Conservation (phyloP, 352 stramenopile species). For the Phytopythium litorale region DNA sequence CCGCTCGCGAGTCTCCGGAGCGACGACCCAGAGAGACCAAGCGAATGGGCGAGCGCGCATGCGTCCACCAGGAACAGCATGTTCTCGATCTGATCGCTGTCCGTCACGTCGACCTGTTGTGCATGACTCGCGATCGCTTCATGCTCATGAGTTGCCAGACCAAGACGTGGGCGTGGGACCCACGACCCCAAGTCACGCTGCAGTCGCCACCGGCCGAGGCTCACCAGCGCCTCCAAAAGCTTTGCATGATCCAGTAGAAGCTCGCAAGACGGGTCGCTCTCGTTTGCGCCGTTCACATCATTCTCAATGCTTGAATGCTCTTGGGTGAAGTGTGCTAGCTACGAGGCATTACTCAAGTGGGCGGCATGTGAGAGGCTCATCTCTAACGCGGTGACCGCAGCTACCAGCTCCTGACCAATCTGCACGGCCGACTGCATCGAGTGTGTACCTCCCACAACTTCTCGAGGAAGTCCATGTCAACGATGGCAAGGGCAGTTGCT, state of each 20-base stretch:
- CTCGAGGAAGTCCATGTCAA: neutral
- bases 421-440: neutral
- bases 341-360: neutral
- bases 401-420: neutral
- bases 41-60: neutral
- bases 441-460: neutral
- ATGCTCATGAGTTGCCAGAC: neutral
- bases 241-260: neutral
- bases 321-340: neutral
- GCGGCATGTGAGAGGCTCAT: neutral
- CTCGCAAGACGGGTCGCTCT: neutral
- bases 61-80: neutral
- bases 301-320: neutral
- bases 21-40: neutral
- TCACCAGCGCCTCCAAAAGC: neutral
- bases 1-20: neutral
- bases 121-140: neutral
- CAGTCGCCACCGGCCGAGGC: neutral
- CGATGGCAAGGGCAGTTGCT: neutral
- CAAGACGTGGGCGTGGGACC: too few relatives aligned
- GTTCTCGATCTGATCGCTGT: neutral
- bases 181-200: neutral
- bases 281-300: neutral
- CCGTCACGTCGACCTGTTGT: neutral
- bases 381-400: neutral